phyloP scores from a whole-genome alignment of 2,329 filamentous ascomycete genomes.

The Apiospora phragmitis region DNA sequence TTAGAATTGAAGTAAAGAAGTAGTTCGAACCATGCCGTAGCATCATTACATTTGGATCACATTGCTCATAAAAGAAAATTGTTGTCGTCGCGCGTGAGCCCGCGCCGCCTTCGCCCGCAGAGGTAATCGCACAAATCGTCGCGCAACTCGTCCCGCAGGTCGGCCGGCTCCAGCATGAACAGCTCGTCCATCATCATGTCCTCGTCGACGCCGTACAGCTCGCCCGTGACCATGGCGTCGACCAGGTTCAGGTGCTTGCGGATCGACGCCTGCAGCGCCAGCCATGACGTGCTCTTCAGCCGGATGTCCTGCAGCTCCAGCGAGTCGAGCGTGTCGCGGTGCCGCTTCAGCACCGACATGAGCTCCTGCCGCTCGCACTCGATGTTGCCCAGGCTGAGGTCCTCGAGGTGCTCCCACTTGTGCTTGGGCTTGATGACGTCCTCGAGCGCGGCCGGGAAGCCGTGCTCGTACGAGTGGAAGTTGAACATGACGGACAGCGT shows the following conservation, averaged over 20 bases:
- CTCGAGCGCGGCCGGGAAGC: conserved; percentile 17
- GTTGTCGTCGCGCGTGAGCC: neutral
- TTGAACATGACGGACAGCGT: conserved; percentile 24
- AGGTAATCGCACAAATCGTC: conserved; percentile 9
- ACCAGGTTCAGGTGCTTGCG: conserved; percentile 23
- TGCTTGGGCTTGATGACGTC: conserved; percentile 26
- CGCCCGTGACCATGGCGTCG: conserved; percentile 26
- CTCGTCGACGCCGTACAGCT: conserved; percentile 20
- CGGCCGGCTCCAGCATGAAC: neutral
- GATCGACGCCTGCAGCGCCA: conserved; percentile 26
- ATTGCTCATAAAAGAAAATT: neutral
- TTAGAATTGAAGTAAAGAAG: too few relatives aligned
- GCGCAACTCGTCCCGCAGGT: neutral
- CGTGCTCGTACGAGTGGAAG: conserved; percentile 13
- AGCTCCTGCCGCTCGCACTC: conserved; percentile 25
- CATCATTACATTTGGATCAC: too few relatives aligned
- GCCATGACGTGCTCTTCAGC: conserved; percentile 27
- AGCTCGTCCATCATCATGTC: conserved; percentile 10
- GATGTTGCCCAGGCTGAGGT: conserved; percentile 24
- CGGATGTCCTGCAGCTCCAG: conserved; percentile 26
- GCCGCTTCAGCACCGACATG: conserved; percentile 22
- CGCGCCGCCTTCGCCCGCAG: neutral
- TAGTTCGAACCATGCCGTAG: neutral
- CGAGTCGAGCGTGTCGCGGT: conserved; percentile 25
- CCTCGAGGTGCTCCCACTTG: conserved; percentile 25